Evolutionary conservation across 257 asterid species (phyloP), one percentile per base, ranked within the genome.

Genomic region (Petunia axillaris): DNA sequence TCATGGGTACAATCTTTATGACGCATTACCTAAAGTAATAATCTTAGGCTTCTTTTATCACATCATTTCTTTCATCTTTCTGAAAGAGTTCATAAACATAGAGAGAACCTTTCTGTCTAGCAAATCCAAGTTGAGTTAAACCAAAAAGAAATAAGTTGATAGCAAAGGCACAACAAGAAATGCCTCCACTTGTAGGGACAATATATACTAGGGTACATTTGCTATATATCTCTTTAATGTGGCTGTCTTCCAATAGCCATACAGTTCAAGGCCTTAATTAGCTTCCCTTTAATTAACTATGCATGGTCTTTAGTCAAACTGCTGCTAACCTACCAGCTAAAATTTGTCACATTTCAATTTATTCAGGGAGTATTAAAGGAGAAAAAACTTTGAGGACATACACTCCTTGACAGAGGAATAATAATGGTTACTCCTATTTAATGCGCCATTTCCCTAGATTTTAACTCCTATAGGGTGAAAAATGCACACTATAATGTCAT

Each of bases 181-280:
- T 73, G 89, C 81, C 71, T 83, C 84, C 79, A 55, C 68, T 64
- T 78, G 88, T 83, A 66, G 90, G 89, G 92, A 87, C 88, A 75
- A 15, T 48, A 77, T 40, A 3, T 50, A 46, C 60, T 71, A 66
- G 41, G 75, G 75, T 40, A 70, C 76, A 44, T 16, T 25, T 46
- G 35, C 73, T 37, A 35, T 11, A 77, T 76, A 81, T 36, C n/a
- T 82, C 70, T 62, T 81, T 75, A 39, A 4, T 63, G 46, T 41
- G 66, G 75, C 80, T 86, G 85, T 81, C 86, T 57, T 83, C 81
- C 84, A 79, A 79, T 82, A 79, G 57, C 80, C 79, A 64, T 81
- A 75, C 80, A 80, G 79, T 66, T 70, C 64, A 84, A 77, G 46
- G 67, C 52, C 76, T 57, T 35, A 58, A 55, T 58, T 64, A 62